A percentile compares a stretch with the other conserved stretches of the same genome.
These are phyloP conservation scores for Fusarium sp. DNA, from an alignment of 2,329 filamentous ascomycete species.

Conservation along the genomic window DNA sequence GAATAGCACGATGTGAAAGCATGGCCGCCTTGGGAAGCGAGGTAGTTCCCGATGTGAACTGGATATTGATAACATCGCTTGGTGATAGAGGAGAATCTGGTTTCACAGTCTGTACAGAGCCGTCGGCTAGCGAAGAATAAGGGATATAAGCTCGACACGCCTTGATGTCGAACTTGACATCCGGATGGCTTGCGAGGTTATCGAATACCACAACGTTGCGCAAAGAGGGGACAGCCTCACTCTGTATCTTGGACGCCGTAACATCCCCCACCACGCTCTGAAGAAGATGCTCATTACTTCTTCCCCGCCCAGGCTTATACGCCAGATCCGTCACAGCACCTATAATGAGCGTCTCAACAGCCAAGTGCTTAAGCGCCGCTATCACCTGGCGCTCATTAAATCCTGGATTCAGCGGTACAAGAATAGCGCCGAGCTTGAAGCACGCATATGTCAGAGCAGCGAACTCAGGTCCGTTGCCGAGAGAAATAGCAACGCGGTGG, in stretches of 20 bases:
- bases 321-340: slow-evolving; percentile 89
- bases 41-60: slow-evolving; percentile 97
- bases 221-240: slow-evolving; percentile 73
- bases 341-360: slow-evolving; percentile 79
- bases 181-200: slow-evolving; percentile 70
- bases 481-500: slow-evolving; percentile 84
- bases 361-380: slow-evolving; percentile 81
- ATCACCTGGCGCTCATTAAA: slow-evolving; percentile 86
- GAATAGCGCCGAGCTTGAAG: slow-evolving; percentile 92
- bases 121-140: slow-evolving; percentile 56
- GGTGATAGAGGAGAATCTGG: slow-evolving; percentile 64
- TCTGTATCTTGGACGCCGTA: slow-evolving; percentile 48
- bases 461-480: slow-evolving; percentile 88
- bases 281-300: slow-evolving; percentile 65
- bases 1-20: slow-evolving; percentile 83
- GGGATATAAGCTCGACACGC: slow-evolving; percentile 58
- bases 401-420: slow-evolving; percentile 92
- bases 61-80: slow-evolving; percentile 88
- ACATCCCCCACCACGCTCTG: slow-evolving; percentile 59
- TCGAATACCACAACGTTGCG: slow-evolving; percentile 80
- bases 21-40: slow-evolving; percentile 91
- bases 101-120: slow-evolving; percentile 50
- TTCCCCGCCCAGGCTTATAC: slow-evolving; percentile 67
- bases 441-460: slow-evolving; percentile 87
- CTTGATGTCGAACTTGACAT: slow-evolving; percentile 59